A percentile compares a stretch with the other conserved stretches of the same genome.
phyloP scores from a whole-genome alignment of 176 grass and related monocot species.

The Ampelocalamus luodianensis region DNA sequence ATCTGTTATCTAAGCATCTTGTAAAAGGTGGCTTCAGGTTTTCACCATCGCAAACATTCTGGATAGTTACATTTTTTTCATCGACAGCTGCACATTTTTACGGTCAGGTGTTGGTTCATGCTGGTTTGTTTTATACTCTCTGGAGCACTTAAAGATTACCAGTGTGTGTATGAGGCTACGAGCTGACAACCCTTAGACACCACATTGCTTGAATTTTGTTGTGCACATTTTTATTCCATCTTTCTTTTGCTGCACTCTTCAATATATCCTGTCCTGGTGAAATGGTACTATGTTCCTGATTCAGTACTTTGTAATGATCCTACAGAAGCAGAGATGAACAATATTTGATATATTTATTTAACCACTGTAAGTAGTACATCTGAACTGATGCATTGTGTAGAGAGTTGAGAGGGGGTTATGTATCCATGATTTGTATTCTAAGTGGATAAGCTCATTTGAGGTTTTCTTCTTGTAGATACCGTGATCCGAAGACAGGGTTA shows the following conservation, averaged over 20 bases:
- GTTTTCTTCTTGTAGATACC: constrained; percentile 64
- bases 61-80: too few relatives aligned
- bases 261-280: neutral
- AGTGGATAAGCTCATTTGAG: constrained; percentile 32
- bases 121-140: neutral
- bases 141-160: neutral
- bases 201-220: constrained; percentile 19
- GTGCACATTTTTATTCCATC: neutral
- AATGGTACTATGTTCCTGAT: constrained; percentile 5
- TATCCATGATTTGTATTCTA: constrained; percentile 25
- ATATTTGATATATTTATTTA: too few relatives aligned
- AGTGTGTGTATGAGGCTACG: neutral
- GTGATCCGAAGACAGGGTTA: constrained; percentile 86
- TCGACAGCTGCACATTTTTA: constrained; percentile 11
- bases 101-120: neutral
- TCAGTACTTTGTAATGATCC: too few relatives aligned
- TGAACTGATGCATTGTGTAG: too few relatives aligned
- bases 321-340: too few relatives aligned
- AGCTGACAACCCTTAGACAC: neutral
- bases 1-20: too few relatives aligned
- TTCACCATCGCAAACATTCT: too few relatives aligned
- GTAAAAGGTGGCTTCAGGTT: too few relatives aligned
- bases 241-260: neutral
- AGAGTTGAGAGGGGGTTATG: too few relatives aligned
- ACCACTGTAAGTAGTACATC: too few relatives aligned